phyloP scores from a whole-genome alignment of 2,329 filamentous ascomycete species.

The Ceratocystis destructans region DNA sequence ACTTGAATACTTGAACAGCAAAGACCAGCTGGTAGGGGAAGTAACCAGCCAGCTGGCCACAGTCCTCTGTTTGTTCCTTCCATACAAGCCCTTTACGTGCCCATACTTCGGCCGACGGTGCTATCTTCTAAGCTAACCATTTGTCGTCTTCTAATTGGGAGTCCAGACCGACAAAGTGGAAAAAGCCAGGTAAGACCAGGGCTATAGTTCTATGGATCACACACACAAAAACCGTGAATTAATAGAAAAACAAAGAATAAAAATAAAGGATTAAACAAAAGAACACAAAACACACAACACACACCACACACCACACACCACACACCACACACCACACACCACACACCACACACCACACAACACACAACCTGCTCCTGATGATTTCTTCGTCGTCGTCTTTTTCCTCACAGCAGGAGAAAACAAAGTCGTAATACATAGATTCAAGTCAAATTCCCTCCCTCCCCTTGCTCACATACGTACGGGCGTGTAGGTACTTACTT shows the following conservation, averaged over 20 bases:
- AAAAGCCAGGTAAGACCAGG: neutral
- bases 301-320: neutral
- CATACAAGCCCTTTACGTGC: too few species aligned
- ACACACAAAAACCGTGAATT: neutral
- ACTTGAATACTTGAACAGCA: neutral
- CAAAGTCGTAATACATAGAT: neutral
- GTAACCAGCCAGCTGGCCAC: too few species aligned
- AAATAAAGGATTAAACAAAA: too few species aligned
- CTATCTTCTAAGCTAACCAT: neutral
- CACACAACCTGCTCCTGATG: neutral
- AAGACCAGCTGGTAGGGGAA: neutral
- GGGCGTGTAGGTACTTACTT: neutral
- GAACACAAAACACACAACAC: neutral
- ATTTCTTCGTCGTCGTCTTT: neutral
- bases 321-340: neutral
- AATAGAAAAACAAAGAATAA: too few species aligned
- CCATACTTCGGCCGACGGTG: neutral
- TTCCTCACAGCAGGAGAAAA: neutral
- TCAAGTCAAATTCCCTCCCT: too few species aligned
- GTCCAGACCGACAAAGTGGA: neutral
- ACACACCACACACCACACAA: neutral
- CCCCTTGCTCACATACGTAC: neutral
- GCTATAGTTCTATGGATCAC: neutral
- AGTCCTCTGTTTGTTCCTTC: too few species aligned
- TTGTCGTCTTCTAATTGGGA: neutral